phyloP scores from a whole-genome alignment of 2,329 filamentous ascomycete genomes.

The Talaromyces marneffei region DNA sequence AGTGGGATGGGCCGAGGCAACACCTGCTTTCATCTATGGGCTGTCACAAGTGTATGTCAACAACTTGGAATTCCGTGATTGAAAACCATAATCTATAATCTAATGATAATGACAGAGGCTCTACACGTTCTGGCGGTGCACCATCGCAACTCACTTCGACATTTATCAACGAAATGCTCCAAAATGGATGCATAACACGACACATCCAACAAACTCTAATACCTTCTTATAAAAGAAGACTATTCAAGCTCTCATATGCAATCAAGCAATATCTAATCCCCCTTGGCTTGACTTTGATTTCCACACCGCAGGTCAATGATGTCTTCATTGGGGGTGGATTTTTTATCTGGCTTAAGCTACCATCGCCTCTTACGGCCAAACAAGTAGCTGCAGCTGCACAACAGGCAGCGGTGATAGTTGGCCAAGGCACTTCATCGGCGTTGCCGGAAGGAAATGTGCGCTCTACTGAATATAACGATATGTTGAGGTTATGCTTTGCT shows the following conservation, averaged over 20 bases:
- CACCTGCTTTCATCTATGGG: neutral
- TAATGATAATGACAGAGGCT: neutral
- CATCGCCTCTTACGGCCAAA: neutral
- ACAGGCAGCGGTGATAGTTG: neutral
- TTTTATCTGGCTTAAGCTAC: neutral
- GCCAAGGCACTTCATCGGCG: neutral
- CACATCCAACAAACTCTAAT: neutral
- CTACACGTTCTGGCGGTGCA: constrained; percentile 1
- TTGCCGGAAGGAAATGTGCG: neutral
- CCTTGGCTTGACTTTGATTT: neutral
- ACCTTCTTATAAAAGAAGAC: neutral
- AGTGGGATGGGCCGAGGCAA: constrained; percentile 60
- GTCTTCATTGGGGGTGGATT: neutral
- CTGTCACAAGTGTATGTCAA: neutral
- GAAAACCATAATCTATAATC: neutral
- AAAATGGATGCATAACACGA: neutral
- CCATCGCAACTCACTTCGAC: neutral
- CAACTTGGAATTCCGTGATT: no score
- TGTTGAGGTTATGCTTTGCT: neutral
- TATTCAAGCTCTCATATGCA: neutral
- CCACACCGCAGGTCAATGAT: neutral
- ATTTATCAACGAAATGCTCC: constrained; percentile 1
- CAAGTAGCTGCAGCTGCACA: neutral
- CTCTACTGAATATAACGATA: neutral
- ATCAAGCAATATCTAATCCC: neutral